Conservation (phyloP, 106 monocot species). For the Allium sativum region DNA sequence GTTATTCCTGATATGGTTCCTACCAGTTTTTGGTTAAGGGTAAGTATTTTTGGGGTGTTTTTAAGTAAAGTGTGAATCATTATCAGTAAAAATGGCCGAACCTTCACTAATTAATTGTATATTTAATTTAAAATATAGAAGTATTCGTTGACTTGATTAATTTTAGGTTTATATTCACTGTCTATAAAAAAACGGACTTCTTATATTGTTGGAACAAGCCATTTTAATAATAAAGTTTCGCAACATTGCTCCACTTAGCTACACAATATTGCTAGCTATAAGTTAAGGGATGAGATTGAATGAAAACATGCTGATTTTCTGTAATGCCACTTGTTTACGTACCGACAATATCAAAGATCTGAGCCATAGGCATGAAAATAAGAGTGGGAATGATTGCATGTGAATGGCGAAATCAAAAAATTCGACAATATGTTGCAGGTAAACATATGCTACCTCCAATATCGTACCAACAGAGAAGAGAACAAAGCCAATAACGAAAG, state of each 20-base stretch:
- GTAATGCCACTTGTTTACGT: neutral
- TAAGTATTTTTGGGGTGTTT: too few relatives aligned
- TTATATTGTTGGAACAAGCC: too few relatives aligned
- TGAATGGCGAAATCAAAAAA: slow-evolving; percentile 88
- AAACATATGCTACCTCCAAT: slow-evolving; percentile 96
- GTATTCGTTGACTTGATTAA: too few relatives aligned
- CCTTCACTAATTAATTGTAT: too few relatives aligned
- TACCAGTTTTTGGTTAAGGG: too few relatives aligned
- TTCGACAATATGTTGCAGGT: slow-evolving; percentile 87
- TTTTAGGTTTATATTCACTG: too few relatives aligned
- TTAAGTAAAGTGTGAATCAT: too few relatives aligned
- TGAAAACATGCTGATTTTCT: neutral
- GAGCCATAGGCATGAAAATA: slow-evolving; percentile 84
- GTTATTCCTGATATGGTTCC: too few relatives aligned
- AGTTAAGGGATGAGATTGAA: neutral
- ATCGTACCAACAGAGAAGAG: slow-evolving; percentile 89
- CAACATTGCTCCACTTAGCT: neutral
- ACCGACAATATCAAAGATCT: slow-evolving; percentile 94
- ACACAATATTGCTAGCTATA: neutral
- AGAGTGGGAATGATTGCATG: slow-evolving; percentile 46
- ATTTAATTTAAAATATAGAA: too few relatives aligned
- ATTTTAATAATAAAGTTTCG: too few relatives aligned
- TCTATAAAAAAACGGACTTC: too few relatives aligned
- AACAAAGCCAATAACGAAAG: slow-evolving; percentile 64
- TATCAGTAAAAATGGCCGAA: too few relatives aligned